A percentile compares a stretch with the other conserved stretches of the same genome.
These are phyloP conservation scores for Alternaria ethzedia DNA, from an alignment of 2,329 filamentous ascomycete species.

Conservation along the genomic window DNA sequence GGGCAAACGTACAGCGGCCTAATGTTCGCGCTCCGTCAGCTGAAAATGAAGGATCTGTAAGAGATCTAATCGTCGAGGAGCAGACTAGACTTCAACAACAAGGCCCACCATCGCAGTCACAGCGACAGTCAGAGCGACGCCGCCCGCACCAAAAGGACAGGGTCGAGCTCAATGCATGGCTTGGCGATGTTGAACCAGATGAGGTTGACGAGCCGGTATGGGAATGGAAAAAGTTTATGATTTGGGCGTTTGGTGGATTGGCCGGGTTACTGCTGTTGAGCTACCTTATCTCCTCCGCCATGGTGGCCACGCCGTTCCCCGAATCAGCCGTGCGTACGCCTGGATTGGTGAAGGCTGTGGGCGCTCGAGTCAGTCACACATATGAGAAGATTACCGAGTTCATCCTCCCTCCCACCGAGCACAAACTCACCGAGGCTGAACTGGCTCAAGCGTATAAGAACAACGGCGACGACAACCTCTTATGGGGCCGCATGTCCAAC, in stretches of 20 bases:
- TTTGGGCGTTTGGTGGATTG: conserved; percentile 17
- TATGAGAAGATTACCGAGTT: conserved; percentile 19
- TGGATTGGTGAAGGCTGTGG: conserved; percentile 18
- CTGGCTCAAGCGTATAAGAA: conserved; percentile 1
- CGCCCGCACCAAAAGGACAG: conserved; percentile 12
- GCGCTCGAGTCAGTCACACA: conserved; percentile 21
- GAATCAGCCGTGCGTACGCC: conserved; percentile 11
- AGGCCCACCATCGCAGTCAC: conserved; percentile 14
- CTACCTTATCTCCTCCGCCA: conserved; percentile 1
- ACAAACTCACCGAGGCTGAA: background rate
- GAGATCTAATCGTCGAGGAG: conserved; percentile 25
- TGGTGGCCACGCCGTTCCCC: conserved; percentile 3
- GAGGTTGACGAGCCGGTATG: conserved; percentile 22
- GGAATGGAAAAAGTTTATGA: conserved; percentile 16
- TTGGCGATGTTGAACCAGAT: conserved; percentile 19
- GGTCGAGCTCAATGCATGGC: conserved; percentile 25
- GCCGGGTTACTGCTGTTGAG: conserved; percentile 2
- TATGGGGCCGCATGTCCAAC: conserved; percentile 27
- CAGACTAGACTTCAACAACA: conserved; percentile 22
- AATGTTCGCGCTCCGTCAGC: background rate
- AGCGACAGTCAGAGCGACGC: conserved; percentile 3
- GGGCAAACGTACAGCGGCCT: background rate
- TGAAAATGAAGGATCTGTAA: conserved; percentile 15
- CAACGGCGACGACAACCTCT: conserved; percentile 16
- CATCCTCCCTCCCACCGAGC: conserved; percentile 22